Percentiles rank a stretch among this genome's conserved stretches.
Conservation (phyloP, 305 asterid species). For the Nicotiana rustica region DNA sequence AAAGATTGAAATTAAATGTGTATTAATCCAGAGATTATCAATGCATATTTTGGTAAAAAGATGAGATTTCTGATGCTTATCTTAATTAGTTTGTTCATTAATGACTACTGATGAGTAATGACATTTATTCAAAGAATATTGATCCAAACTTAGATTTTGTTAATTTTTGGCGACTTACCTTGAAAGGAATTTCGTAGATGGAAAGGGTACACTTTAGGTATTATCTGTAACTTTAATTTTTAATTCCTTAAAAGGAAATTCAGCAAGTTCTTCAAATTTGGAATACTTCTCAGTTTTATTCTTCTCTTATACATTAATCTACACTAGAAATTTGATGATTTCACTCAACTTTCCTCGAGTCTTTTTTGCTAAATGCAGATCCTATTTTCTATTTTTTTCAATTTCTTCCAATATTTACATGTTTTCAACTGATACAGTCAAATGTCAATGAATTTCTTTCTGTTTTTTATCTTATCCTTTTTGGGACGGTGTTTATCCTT, state of each 20-base stretch:
- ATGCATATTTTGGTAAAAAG: background rate
- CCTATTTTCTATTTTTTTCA: background rate
- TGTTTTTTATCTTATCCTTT: background rate
- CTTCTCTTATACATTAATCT: background rate
- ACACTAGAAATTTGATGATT: too few species aligned
- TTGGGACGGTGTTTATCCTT: background rate
- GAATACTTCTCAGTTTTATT: background rate
- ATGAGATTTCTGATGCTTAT: background rate
- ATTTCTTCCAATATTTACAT: background rate
- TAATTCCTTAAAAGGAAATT: slow-evolving; percentile 18
- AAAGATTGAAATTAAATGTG: too few species aligned
- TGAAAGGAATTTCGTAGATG: background rate
- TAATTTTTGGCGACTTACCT: background rate
- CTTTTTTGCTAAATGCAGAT: background rate
- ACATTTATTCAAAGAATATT: background rate
- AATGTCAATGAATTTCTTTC: background rate
- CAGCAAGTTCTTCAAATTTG: background rate
- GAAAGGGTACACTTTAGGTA: background rate
- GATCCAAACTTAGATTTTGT: slow-evolving; percentile 16
- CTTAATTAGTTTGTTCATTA: background rate
- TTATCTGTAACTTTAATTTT: background rate
- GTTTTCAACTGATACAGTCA: background rate
- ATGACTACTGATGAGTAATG: background rate
- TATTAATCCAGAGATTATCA: background rate
- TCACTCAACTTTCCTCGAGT: background rate